These are phyloP conservation scores for Pseudocercospora cruenta DNA, from an alignment of 2,329 filamentous ascomycete species.

Conservation along the genomic window DNA sequence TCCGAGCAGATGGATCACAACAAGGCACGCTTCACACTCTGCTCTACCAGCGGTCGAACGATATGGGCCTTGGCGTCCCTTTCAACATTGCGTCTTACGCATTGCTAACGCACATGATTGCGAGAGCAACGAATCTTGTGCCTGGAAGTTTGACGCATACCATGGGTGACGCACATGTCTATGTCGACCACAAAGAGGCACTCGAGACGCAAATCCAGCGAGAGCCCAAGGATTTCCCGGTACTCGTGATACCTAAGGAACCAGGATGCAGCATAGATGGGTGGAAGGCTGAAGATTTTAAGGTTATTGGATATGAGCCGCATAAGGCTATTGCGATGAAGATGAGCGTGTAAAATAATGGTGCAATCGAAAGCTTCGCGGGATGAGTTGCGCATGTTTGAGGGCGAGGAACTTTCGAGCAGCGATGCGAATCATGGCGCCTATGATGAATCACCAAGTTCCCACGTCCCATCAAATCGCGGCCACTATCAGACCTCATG, in stretches of 20 bases:
- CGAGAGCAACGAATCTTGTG: constrained; percentile 79
- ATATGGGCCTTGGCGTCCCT: constrained; percentile 95
- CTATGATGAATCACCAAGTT: neutral
- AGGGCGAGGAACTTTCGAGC: neutral
- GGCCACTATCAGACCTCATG: neutral
- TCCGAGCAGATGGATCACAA: constrained; percentile 37
- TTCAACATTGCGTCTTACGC: constrained; percentile 98
- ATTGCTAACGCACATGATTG: constrained; percentile 91
- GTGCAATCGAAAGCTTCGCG: neutral
- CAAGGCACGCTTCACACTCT: constrained; percentile 81
- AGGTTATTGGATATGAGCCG: constrained; percentile 83
- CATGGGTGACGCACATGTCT: constrained; percentile 98
- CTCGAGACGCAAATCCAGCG: constrained; percentile 77
- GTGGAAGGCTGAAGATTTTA: constrained; percentile 87
- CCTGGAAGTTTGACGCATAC: constrained; percentile 90
- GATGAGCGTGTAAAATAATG: constrained; percentile 75
- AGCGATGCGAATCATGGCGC: neutral
- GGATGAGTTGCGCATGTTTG: neutral
- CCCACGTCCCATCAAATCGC: neutral
- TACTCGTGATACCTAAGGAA: constrained; percentile 70
- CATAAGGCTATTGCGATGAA: constrained; percentile 96
- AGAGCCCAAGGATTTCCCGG: constrained; percentile 80
- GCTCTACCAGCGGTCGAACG: constrained; percentile 90
- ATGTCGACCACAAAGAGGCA: constrained; percentile 88
- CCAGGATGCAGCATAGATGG: constrained; percentile 79